Conservation (phyloP, 305 asterid species). For the Lippia alba region DNA sequence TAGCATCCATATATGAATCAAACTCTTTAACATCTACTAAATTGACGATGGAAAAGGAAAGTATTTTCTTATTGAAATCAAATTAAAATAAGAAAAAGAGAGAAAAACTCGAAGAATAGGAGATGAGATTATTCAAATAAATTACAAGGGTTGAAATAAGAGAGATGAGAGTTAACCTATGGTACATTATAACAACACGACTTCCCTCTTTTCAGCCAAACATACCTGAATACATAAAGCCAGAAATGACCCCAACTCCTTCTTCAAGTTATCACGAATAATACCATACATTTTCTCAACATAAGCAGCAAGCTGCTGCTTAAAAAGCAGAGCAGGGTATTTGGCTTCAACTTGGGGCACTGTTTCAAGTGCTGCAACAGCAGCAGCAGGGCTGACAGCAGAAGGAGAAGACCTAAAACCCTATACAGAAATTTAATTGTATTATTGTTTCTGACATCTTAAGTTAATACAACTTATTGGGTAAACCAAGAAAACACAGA, state of each 20-base stretch:
- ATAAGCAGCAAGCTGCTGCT: constrained; percentile 99
- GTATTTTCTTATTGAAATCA: too few species aligned
- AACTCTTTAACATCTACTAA: too few species aligned
- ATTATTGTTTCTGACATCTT: constrained; percentile 2
- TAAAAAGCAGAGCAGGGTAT: constrained; percentile 96
- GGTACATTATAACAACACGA: neutral
- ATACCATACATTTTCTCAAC: constrained; percentile 98
- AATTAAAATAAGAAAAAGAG: too few species aligned
- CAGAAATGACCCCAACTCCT: constrained; percentile 76
- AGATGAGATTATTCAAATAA: too few species aligned
- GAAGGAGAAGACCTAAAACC: constrained; percentile 97
- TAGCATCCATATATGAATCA: too few species aligned
- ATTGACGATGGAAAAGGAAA: too few species aligned
- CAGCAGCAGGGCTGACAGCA: constrained; percentile 70
- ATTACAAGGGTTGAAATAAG: too few species aligned
- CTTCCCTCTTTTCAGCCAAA: constrained; percentile 6
- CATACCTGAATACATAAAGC: constrained; percentile 88
- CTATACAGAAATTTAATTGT: constrained; percentile 47
- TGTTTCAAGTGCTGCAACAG: constrained; percentile 81
- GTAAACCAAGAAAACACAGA: constrained; percentile 30
- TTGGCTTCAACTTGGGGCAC: constrained; percentile 97
- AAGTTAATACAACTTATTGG: constrained; percentile 16
- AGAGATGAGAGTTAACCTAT: neutral
- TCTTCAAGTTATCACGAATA: constrained; percentile 91
- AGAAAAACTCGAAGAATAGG: too few species aligned